Evolutionary conservation across 805 yeast species (phyloP), one percentile per base, ranked within the genome.

Genomic region (Ogataea corticis): DNA sequence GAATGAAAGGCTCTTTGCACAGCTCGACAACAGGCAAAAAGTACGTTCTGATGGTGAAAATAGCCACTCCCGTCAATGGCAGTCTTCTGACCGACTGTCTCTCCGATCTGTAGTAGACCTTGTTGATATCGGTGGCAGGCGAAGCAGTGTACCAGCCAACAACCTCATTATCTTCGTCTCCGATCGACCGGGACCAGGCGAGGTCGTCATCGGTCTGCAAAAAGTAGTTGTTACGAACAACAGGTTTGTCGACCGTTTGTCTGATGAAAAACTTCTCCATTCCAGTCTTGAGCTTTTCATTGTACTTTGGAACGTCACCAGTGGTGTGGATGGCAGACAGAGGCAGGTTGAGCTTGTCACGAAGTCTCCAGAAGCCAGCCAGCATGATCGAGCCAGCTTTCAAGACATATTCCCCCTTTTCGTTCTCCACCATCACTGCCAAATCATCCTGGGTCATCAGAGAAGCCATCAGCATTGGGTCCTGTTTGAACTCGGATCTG

Each of bases 341-440:
- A 14, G 85, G 80, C 63, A 76, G 63, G 44, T 78, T 72, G 27
- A 76, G 57, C 59, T 83, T 83, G 56, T 83, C 88, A 42, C 65
- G 71, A 33, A 83, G 70, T 57, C 86, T 70, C 88, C 88, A 83
- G 61, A 82, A 83, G 0, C 84, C 88, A 3, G 89, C 83, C 37
- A 83, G 69, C 56, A 80, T 67, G 40, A 83, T 79, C 4, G 84
- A 77, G 2, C 87, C 89, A 23, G 78, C 82, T 54, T 75, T 76
- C 44, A 83, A 67, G 28, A 66, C 66, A 57, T 80, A 82, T 42
- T 77, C 73, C 7, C 86, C 87, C 31, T 80, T 72, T 17, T 70
- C 72, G 40, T 71, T 68, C 55, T 83, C 88, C 41, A 81, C 64
- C 85, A 83, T 78, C 17, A 83, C 69, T 4, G 87, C 88, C 41